Conservation (phyloP, 2,329 filamentous ascomycete species). For the Erysiphe pulchra region DNA sequence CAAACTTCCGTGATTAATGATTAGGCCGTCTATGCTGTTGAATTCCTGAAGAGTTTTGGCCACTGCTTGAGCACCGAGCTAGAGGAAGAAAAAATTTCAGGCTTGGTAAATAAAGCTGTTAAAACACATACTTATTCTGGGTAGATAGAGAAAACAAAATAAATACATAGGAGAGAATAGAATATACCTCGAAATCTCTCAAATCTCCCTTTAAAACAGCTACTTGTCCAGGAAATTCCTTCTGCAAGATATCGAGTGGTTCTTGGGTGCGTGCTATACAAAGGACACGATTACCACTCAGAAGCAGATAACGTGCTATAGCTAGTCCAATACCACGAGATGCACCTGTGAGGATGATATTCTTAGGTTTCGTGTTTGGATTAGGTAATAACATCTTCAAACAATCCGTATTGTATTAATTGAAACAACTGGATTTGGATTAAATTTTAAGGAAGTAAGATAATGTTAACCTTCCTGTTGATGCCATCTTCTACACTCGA, state of each 20-base stretch:
- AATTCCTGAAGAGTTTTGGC: constrained; percentile 40
- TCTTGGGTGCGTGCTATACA: constrained; percentile 27
- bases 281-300: constrained; percentile 29
- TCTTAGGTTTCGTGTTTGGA: constrained; percentile 19
- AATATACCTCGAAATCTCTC: constrained; percentile 21
- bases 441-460: no score
- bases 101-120: no score
- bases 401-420: no score
- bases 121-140: neutral
- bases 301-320: constrained; percentile 24
- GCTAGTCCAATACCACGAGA: constrained; percentile 36
- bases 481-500: no score
- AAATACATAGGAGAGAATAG: neutral
- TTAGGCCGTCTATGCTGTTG: constrained; percentile 49
- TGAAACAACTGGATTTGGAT: no score
- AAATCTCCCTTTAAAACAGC: constrained; percentile 30
- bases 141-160: neutral
- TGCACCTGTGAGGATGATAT: constrained; percentile 42
- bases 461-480: no score
- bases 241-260: constrained; percentile 24
- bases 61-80: constrained; percentile 32
- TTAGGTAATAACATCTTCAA: neutral
- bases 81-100: no score
- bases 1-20: constrained; percentile 71
- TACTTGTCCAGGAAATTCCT: constrained; percentile 25